Evolutionary conservation across 2,329 filamentous ascomycete species (phyloP), one percentile per base, ranked within the genome.

Genomic region (Pezicula radicicola): DNA sequence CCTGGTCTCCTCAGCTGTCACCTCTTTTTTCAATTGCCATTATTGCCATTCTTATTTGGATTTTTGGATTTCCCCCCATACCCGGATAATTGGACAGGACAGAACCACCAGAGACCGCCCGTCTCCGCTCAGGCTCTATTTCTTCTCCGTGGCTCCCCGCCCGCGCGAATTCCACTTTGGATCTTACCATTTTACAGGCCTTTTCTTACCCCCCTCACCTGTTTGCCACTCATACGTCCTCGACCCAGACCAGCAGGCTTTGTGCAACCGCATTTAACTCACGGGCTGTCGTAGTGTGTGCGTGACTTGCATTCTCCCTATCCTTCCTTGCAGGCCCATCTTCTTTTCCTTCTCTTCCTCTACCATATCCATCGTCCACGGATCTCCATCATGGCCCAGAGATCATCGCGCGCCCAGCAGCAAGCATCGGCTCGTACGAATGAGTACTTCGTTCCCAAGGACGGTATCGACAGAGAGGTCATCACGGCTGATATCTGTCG

Each of bases 401-500:
- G 58, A 60, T 53, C 54, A 54, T 52, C 58, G 52, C 55, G 61
- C 67, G 55, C 57, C 67, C 61, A 25, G 57, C 62, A 72, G 55
- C 65, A 73, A 48, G 68, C 74, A 51, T 54, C 58, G 50, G 70
- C 73, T 57, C 79, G 81, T 54, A 81, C 87, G 68, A 89, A 89
- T 71, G 87, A 91, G 72, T 91, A 91, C 69, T 91, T 91, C 70
- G 84, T 91, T 50, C 85, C 87, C 43, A 83, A 86, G 64, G 86
- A 91, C 70, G 88, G 88, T 67, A 92, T 92, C 70, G 87, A 89
- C 69, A 84, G 88, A 63, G 88, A 92, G 71, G 88, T 92, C 64
- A 91, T 92, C 71, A 89, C 89, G 57, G 85, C 87, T 67, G 88
- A 92, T 69, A 90, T 92, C 60, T 91, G 88, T 75, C 87, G 88